Conservation (phyloP, 73 alveolate genomes). For the Vitrella brassicaformis region DNA sequence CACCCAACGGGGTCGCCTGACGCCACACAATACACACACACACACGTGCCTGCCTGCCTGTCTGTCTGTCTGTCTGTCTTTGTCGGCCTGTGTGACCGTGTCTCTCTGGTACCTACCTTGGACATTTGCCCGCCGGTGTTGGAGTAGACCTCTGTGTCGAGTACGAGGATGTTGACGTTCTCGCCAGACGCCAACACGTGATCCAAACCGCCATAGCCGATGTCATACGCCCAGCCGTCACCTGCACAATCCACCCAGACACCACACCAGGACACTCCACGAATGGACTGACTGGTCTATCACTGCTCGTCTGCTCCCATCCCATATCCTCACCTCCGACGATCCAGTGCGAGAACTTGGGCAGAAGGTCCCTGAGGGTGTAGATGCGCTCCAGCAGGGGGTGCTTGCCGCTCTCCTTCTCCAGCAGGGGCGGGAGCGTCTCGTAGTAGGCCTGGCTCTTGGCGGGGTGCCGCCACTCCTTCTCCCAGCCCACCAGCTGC, state of each 20-base stretch:
- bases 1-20: slow-evolving; percentile 38
- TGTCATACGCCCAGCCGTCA: slow-evolving; percentile 44
- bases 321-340: too few relatives aligned
- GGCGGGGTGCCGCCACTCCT: slow-evolving; percentile 2
- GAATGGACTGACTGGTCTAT: too few relatives aligned
- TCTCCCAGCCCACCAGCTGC: neutral
- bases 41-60: slow-evolving; percentile 36
- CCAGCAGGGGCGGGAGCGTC: slow-evolving; percentile 23
- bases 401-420: slow-evolving; percentile 15
- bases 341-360: slow-evolving; percentile 26
- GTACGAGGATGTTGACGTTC: slow-evolving; percentile 37
- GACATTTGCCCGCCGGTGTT: slow-evolving; percentile 38
- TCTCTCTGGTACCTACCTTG: slow-evolving; percentile 4
- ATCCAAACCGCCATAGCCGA: slow-evolving; percentile 38
- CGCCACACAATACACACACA: too few relatives aligned
- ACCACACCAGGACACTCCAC: too few relatives aligned
- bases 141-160: slow-evolving; percentile 38
- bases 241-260: too few relatives aligned
- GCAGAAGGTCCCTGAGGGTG: slow-evolving; percentile 15
- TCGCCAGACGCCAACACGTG: slow-evolving; percentile 36
- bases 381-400: slow-evolving; percentile 6
- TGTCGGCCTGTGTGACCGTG: too few relatives aligned
- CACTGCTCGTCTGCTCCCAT: too few relatives aligned
- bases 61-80: too few relatives aligned
- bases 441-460: slow-evolving; percentile 22